These are phyloP conservation scores for Phaffia tasmanica DNA, from an alignment of 768 basidiomycete genomes.

Conservation along the genomic window DNA sequence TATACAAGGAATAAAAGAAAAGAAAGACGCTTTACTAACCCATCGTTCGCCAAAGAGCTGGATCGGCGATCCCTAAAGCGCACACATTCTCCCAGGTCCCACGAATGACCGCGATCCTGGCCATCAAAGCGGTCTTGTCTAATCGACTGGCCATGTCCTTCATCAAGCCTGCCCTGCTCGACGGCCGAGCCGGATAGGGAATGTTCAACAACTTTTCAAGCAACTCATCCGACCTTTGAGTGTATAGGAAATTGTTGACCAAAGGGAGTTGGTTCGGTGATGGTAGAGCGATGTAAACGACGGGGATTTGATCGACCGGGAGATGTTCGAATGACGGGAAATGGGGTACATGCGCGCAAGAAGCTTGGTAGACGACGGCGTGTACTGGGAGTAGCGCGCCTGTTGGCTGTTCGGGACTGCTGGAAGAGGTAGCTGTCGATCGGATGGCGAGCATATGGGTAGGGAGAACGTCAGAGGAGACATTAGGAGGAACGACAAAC, in stretches of 20 bases:
- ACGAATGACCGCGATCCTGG: conserved; percentile 16
- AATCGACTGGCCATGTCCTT: background rate
- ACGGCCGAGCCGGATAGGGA: conserved; percentile 2
- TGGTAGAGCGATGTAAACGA: conserved; percentile 21
- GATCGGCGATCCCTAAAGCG: conserved; percentile 16
- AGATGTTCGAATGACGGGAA: conserved; percentile 3
- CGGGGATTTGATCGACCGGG: conserved; percentile 3
- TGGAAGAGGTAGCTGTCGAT: background rate
- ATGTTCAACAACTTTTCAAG: conserved; percentile 7
- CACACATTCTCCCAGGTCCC: conserved; percentile 22
- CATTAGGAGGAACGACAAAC: background rate
- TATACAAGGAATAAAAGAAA: background rate
- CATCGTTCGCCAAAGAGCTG: conserved; percentile 19
- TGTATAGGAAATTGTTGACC: conserved; percentile 26
- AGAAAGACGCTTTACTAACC: background rate
- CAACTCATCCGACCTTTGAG: conserved; percentile 23
- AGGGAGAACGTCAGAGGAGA: background rate
- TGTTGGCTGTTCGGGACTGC: background rate
- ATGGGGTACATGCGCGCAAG: conserved; percentile 23
- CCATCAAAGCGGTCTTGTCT: background rate
- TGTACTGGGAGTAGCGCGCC: conserved; percentile 24
- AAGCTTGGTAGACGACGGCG: conserved; percentile 21
- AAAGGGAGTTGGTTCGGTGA: conserved; percentile 17
- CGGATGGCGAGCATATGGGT: conserved; percentile 26
- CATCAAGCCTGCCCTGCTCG: conserved; percentile 15